Evolutionary conservation across 805 yeast species (phyloP), one percentile per base, ranked within the genome.

Genomic region (Starmerella kuoi): DNA sequence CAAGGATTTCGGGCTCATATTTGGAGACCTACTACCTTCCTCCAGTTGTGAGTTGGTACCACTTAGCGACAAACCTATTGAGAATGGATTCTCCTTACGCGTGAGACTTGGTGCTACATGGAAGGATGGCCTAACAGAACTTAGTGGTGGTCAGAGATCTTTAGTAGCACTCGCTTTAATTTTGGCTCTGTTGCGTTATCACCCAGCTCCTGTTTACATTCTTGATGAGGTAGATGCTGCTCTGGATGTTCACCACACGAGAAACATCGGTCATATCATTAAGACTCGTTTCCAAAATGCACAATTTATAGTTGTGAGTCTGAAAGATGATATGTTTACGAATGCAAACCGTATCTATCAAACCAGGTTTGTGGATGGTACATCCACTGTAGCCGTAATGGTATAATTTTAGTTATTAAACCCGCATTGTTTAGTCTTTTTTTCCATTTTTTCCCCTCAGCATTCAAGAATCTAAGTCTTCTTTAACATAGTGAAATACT

Each of bases 161-260:
- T 72, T 93, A 49, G 83, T 88, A 49, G 98, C 98, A 0, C 65
- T 91, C 43, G 83, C 97, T 3, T 67, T 88, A 53, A 91, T 91
- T 53, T 72, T 88, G 76, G 95, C 97, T 0, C 67, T 91, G 47
- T 66, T 91, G 38, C 94, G 86, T 60, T 88, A 82, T 67, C 84
- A 86, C 60, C 99, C 99, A 4, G 98, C 99, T 1, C 98, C 98
- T 6, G 83, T 91, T 94, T 91, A 91, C 57, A 88, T 91, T 52
- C 66, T 91, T 44, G 98, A 91, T 63, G 98, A 91, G 64, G 96
- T 91, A 30, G 98, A 91, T 65, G 98, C 99, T 1, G 99, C 99
- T 1, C 70, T 91, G 50, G 99, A 91, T 68, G 71, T 88, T 50
- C 83, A 93, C 45, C 99, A 91, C 59, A 91, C 99, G 1, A 97